A percentile compares a stretch with the other conserved stretches of the same genome.
phyloP scores from a whole-genome alignment of 768 basidiomycete genomes.

The Calocera cornea region DNA sequence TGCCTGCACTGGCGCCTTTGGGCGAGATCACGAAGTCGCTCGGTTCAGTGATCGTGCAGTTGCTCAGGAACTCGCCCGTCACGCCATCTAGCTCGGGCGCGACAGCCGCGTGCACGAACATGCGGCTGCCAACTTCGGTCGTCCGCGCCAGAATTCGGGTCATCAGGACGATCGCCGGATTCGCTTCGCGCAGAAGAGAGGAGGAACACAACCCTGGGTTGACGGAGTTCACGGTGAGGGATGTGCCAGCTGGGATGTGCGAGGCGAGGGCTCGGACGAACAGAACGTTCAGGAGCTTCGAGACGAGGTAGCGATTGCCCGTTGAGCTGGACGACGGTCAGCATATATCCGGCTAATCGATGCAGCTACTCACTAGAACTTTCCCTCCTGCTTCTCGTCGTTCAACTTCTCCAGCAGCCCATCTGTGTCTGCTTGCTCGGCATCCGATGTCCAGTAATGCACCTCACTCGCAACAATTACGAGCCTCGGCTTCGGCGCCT shows the following conservation, averaged over 20 bases:
- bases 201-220: not conserved
- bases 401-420: slow-evolving; percentile 25
- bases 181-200: not conserved
- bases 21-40: not conserved
- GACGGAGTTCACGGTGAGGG: not conserved
- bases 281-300: not conserved
- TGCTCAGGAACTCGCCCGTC: not conserved
- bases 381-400: not conserved
- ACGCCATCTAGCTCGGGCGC: not conserved
- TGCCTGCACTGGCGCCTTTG: no score
- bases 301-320: slow-evolving; percentile 1
- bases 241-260: not conserved
- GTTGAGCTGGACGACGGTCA: no score
- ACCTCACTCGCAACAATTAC: slow-evolving; percentile 35
- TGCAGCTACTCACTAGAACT: not conserved
- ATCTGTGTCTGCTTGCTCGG: slow-evolving; percentile 13
- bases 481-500: slow-evolving; percentile 27
- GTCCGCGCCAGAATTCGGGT: not conserved
- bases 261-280: not conserved
- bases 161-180: not conserved
- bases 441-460: slow-evolving; percentile 23
- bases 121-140: not conserved
- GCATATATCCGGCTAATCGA: no score
- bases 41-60: not conserved
- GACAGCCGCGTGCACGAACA: not conserved